phyloP scores from a whole-genome alignment of 352 stramenopile species.

The Achlya hypogyna region DNA sequence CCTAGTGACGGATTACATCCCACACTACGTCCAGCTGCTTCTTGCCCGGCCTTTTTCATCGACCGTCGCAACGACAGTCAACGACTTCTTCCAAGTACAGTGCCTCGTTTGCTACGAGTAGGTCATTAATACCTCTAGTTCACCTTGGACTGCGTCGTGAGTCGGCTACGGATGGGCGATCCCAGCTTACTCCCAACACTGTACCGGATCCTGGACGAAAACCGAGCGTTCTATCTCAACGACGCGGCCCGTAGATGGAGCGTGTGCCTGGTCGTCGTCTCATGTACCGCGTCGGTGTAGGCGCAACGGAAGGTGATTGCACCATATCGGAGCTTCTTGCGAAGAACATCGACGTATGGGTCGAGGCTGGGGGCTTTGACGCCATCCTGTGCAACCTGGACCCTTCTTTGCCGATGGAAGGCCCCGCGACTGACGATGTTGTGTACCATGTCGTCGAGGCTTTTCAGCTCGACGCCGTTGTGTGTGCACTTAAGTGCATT shows the following conservation, averaged over 20 bases:
- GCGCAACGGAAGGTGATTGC: not conserved
- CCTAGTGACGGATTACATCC: constrained; percentile 43
- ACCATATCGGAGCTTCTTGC: constrained; percentile 18
- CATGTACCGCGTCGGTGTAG: no score
- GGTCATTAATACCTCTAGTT: constrained; percentile 7
- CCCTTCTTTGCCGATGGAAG: constrained; percentile 9
- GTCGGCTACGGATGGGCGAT: constrained; percentile 31
- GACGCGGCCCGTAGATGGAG: not conserved
- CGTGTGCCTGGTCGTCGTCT: not conserved
- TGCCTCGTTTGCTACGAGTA: not conserved
- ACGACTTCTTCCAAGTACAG: constrained; percentile 39
- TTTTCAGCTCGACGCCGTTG: constrained; percentile 46
- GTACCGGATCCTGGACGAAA: constrained; percentile 44
- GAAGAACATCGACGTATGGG: constrained; percentile 46
- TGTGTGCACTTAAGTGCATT: constrained; percentile 41
- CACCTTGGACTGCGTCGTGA: constrained; percentile 28
- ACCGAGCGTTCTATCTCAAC: constrained; percentile 42
- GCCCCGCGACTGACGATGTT: constrained; percentile 1
- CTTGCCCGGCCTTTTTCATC: constrained; percentile 30
- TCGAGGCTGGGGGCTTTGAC: constrained; percentile 41
- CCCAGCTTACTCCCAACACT: constrained; percentile 35
- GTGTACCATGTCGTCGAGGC: constrained; percentile 1
- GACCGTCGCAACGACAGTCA: constrained; percentile 27
- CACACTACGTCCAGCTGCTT: constrained; percentile 46
- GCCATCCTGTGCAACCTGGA: constrained; percentile 36